phyloP scores from a whole-genome alignment of 352 stramenopile genomes.

The Paralagenidium karlingii region DNA sequence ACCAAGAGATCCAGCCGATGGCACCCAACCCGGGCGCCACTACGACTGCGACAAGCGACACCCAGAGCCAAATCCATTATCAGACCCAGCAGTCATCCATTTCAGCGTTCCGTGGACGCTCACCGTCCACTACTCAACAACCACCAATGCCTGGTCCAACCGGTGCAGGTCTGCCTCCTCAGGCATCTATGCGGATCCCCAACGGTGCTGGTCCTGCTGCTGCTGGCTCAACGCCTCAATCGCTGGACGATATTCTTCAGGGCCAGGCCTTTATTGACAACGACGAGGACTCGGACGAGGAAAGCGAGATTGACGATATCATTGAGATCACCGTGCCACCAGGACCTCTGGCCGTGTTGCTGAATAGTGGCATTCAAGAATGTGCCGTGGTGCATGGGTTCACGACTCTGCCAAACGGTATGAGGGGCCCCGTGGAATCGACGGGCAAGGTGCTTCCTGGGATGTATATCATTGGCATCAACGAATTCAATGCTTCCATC shows the following conservation, averaged over 20 bases:
- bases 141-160: too few species aligned
- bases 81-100: neutral
- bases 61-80: neutral
- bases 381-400: constrained; percentile 77
- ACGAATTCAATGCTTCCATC: constrained; percentile 69
- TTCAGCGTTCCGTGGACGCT: too few species aligned
- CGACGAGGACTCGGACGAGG: constrained; percentile 61
- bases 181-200: constrained; percentile 20
- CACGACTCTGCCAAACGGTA: constrained; percentile 39
- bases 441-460: constrained; percentile 50
- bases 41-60: too few species aligned
- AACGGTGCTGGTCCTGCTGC: constrained; percentile 1
- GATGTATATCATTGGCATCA: constrained; percentile 83
- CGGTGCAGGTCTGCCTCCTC: neutral
- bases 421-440: constrained; percentile 45
- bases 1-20: constrained; percentile 17
- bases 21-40: neutral
- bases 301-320: constrained; percentile 66
- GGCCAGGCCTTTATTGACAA: constrained; percentile 74
- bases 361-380: constrained; percentile 66
- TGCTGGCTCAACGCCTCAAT: constrained; percentile 15
- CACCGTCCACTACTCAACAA: too few species aligned
- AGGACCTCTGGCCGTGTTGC: constrained; percentile 53
- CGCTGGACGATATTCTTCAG: constrained; percentile 51
- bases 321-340: constrained; percentile 62